Evolutionary conservation across 768 basidiomycete species (phyloP), one percentile per base, ranked within the genome.

Genomic region (Tylopilus rubrobrunneus): DNA sequence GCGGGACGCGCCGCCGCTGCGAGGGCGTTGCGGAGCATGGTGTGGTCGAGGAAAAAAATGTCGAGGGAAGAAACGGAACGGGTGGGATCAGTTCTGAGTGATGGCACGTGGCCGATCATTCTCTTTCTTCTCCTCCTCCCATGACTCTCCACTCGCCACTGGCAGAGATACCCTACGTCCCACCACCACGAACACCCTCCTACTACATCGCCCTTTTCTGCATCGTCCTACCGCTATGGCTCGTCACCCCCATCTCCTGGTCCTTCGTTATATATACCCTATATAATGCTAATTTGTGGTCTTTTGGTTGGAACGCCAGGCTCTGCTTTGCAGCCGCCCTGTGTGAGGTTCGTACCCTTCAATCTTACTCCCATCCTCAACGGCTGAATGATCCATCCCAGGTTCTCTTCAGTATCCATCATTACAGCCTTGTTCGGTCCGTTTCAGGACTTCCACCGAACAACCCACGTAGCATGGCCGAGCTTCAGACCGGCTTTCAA

Each of bases 321-420:
- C 51, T 68, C 29, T 53, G 73, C 8, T 85, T 87, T 56, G 73
- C 67, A 28, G 57, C 80, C 51, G 78, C 85, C 34, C 67, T 83
- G 29, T 78, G 71, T 60, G 88, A 89, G 78, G 87, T 86, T 45
- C 58, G 71, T 62, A 7, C 33, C 12, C 23, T 41, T 29, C 23
- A 41, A 17, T 49, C 28, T n/a, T 12, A n/a, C 17, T 25, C 39
- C 12, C 9, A 31, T 14, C 21, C 17, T n/a, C n/a, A 42, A 37
- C 4, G 1, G 9, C 15, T 31, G 37, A 23, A 48, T 31, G 7
- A n/a, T 52, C 29, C 50, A 36, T 57, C 51, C 27, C 52, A 90
- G 88, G 81, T 83, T 9, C 65, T 83, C 54, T 92, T 91, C 65
- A 87, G 84, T 60, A 63, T 88, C 17, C 83, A 89, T 65, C 78